These are phyloP conservation scores for Alternaria conjuncta DNA, from an alignment of 2,329 filamentous ascomycete genomes.

Conservation along the genomic window DNA sequence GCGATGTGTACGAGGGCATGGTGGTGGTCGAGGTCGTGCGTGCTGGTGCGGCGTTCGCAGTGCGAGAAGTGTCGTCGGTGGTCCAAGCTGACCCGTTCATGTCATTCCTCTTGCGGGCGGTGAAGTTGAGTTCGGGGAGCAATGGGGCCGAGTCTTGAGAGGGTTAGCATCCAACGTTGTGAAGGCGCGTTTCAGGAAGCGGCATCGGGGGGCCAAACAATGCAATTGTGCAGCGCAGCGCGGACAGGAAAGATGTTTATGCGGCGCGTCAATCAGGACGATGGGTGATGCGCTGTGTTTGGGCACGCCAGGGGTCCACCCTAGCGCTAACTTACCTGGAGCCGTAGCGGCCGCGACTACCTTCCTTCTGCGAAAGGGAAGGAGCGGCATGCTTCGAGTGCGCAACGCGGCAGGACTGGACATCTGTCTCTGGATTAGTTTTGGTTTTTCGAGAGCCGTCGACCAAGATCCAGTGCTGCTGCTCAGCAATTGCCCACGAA, in stretches of 20 bases:
- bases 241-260: constrained; percentile 26
- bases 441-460: background rate
- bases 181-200: background rate
- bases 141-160: constrained; percentile 21
- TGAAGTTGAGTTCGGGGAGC: constrained; percentile 30
- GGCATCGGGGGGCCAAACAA: constrained; percentile 10
- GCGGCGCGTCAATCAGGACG: constrained; percentile 14
- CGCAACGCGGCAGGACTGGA: background rate
- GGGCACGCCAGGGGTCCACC: constrained; percentile 16
- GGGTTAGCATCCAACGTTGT: constrained; percentile 28
- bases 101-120: constrained; percentile 29
- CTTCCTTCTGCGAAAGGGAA: constrained; percentile 13
- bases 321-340: constrained; percentile 23
- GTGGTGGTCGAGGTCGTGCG: constrained; percentile 12
- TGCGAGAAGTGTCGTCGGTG: constrained; percentile 24
- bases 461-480: background rate
- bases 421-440: constrained; percentile 2
- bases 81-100: constrained; percentile 35
- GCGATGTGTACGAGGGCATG: constrained; percentile 40
- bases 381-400: constrained; percentile 6
- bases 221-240: constrained; percentile 9
- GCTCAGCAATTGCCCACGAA: background rate
- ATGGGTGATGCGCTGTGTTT: constrained; percentile 31
- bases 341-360: constrained; percentile 8
- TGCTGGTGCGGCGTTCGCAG: constrained; percentile 20